Conservation (phyloP, 2,329 filamentous ascomycete species). For the Fusarium illudens region DNA sequence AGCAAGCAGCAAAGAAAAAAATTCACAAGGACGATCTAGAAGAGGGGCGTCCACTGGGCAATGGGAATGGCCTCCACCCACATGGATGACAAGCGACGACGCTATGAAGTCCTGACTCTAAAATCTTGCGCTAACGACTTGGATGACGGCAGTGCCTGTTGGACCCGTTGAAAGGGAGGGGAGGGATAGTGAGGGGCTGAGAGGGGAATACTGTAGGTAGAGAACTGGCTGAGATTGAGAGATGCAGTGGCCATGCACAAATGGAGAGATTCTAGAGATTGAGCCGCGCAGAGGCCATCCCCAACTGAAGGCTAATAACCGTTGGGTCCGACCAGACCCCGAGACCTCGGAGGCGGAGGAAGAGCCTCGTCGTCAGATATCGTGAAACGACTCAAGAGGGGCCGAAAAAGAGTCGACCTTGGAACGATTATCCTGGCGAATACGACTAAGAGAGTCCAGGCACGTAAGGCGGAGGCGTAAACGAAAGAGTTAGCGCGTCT, state of each 20-base stretch:
- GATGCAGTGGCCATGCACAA: neutral
- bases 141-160: conserved; percentile 41
- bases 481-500: conserved; percentile 5
- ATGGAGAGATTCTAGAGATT: neutral
- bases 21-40: conserved; percentile 14
- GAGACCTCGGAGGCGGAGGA: neutral
- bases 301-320: neutral
- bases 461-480: conserved; percentile 7
- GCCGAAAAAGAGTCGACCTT: neutral
- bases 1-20: conserved; percentile 14
- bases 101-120: conserved; percentile 33
- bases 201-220: neutral
- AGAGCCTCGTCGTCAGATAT: neutral
- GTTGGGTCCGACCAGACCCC: neutral
- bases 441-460: conserved; percentile 9
- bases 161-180: conserved; percentile 14
- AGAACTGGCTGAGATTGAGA: neutral
- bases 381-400: conserved; percentile 10
- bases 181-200: conserved; percentile 25
- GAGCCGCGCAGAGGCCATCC: neutral
- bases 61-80: conserved; percentile 16
- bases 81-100: conserved; percentile 17
- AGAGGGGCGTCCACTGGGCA: conserved; percentile 29
- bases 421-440: neutral
- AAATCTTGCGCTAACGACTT: conserved; percentile 37